Conservation (phyloP, 768 basidiomycete genomes). For the Chlorophyllum brunneum region DNA sequence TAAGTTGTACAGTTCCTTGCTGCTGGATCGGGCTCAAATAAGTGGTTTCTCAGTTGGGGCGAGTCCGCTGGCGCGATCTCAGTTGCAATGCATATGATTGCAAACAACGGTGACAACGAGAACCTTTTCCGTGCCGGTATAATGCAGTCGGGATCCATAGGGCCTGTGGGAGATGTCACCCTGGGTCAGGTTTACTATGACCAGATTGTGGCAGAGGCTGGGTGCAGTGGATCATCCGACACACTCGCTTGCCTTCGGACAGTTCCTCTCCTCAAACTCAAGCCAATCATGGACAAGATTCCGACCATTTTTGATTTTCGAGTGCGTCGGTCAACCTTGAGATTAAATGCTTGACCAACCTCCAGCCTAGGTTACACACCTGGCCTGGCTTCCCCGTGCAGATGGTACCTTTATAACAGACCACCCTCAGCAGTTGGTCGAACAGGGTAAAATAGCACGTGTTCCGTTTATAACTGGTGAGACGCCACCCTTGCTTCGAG, state of each 20-base stretch:
- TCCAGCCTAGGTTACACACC: conserved; percentile 18
- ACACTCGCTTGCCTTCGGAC: conserved; percentile 37
- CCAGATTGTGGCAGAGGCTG: conserved; percentile 28
- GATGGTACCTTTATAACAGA: conserved; percentile 47
- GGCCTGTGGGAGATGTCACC: conserved; percentile 39
- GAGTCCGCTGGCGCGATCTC: conserved; percentile 15
- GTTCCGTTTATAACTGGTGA: conserved; percentile 45
- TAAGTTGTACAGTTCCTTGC: conserved; percentile 18
- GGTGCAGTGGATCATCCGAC: conserved; percentile 28
- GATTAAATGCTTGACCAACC: conserved; percentile 7
- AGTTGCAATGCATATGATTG: conserved; percentile 6
- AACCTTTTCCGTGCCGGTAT: conserved; percentile 13
- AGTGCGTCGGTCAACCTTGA: conserved; percentile 18
- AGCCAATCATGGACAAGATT: conserved; percentile 33
- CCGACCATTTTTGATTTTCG: conserved; percentile 37
- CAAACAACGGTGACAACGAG: conserved; percentile 1
- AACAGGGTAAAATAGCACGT: conserved; percentile 40
- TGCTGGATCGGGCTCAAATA: background rate
- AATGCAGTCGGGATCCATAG: conserved; percentile 35
- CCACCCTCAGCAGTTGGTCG: conserved; percentile 36
- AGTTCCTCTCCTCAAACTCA: conserved; percentile 31
- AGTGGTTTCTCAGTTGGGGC: background rate
- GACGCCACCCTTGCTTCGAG: background rate
- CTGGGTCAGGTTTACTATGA: conserved; percentile 45
- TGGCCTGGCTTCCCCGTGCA: conserved; percentile 45